Evolutionary conservation across 1,284 basidiomycete genomes (phyloP), one percentile per base, ranked within the genome.

Genomic region (Pterulicium gracile): DNA sequence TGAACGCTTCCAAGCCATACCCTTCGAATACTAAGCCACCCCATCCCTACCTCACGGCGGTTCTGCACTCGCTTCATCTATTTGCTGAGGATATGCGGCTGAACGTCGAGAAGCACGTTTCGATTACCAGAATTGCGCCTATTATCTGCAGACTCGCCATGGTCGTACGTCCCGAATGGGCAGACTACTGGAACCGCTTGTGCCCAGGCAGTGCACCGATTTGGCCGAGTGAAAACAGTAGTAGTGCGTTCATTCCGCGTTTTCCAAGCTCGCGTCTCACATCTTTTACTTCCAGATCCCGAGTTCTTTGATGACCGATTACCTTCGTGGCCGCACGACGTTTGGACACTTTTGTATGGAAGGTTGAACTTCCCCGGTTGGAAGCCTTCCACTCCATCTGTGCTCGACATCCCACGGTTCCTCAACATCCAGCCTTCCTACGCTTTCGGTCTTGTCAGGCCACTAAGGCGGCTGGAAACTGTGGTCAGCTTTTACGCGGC

Each of bases 181-280:
- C 77, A 1, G 91, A 95, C 60, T 92, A 91, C 57, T 90, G 88
- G 86, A 81, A 81, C 52, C 73, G 88, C 4, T 63, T 89, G 21
- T 76, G 79, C 55, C 87, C 88, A 0, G 69, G 73, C 41, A 69
- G 72, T 17, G 62, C 72, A 52, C 60, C 67, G 22, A 57, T 62
- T 17, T 88, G 85, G 85, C 73, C 75, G 2, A 63, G 69, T 4
- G 64, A 71, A 24, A 54, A 64, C 2, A 61, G 58, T 23, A 60
- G 66, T 46, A 58, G 80, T 79, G 54, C 49, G 72, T 63, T 4
- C n/a, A 15, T 15, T 24, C 45, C n/a, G 49, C 36, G 27, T 32
- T 18, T 24, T 43, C 5, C 12, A 23, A 7, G 7, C 19, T 42
- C 46, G 35, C 19, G 15, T 24, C 23, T 42, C 32, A 42, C 32